A percentile compares a stretch with the other conserved stretches of the same genome.
phyloP scores from a whole-genome alignment of 768 basidiomycete genomes.

The Tricholoma saponaceum region DNA sequence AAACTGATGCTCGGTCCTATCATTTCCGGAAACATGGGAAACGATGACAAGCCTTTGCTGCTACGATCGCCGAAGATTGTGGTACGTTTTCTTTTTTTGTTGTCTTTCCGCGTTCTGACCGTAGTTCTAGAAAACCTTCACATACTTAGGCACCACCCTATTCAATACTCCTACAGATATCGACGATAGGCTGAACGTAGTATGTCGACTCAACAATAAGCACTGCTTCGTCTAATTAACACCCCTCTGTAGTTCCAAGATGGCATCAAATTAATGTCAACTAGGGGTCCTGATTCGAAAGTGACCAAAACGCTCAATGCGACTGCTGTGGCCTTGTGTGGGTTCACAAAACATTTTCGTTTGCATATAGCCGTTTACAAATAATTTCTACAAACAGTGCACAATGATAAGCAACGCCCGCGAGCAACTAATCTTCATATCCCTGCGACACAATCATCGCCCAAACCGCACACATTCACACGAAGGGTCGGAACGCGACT shows the following conservation, averaged over 20 bases:
- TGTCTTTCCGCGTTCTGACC: background rate
- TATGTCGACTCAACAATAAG: background rate
- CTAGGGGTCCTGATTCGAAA: background rate
- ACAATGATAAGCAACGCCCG: background rate
- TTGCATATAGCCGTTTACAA: background rate
- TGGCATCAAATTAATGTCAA: background rate
- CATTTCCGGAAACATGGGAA: background rate
- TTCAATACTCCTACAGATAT: background rate
- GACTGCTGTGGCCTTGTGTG: background rate
- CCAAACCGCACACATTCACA: background rate
- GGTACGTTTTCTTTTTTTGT: background rate
- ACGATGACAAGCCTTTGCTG: background rate
- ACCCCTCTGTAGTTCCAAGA: background rate
- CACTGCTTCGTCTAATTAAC: background rate
- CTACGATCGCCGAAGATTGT: background rate
- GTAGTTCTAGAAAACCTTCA: background rate
- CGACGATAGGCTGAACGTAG: background rate
- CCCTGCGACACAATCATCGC: too few species aligned
- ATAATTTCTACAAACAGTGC: background rate
- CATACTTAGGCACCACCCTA: background rate
- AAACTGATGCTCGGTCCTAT: background rate
- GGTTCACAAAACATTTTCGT: background rate
- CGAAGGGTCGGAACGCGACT: background rate
- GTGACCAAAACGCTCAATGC: background rate
- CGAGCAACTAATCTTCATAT: background rate